phyloP scores from a whole-genome alignment of 164 flowering plant species.

The Euptelea pleiosperma region DNA sequence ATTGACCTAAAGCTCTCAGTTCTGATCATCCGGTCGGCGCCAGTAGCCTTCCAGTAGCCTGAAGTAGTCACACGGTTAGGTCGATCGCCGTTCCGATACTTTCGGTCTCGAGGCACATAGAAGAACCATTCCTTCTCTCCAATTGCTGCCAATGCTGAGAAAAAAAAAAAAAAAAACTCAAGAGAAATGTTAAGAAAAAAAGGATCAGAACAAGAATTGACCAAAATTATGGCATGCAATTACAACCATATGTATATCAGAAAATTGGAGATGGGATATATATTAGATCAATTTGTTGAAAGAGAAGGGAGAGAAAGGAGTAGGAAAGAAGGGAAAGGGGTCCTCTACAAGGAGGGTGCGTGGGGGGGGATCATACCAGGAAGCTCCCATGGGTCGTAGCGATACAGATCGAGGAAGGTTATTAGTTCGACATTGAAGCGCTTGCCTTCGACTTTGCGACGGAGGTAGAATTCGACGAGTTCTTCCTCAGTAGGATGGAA shows the following conservation, averaged over 20 bases:
- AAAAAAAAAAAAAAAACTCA: background rate
- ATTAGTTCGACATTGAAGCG: slow-evolving; percentile 91
- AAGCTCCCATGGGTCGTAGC: slow-evolving; percentile 99
- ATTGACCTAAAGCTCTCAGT: slow-evolving; percentile 60
- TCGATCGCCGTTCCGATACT: slow-evolving; percentile 91
- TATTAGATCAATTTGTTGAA: too few species aligned
- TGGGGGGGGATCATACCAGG: slow-evolving; percentile 53
- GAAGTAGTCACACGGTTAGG: slow-evolving; percentile 95
- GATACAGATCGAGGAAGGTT: slow-evolving; percentile 88
- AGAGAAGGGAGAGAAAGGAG: too few species aligned
- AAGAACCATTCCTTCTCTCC: slow-evolving; percentile 99
- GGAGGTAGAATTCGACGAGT: slow-evolving; percentile 92
- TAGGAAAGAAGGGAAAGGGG: too few species aligned
- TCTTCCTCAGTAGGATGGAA: slow-evolving; percentile 99
- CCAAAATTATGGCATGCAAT: too few species aligned
- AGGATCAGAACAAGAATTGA: too few species aligned
- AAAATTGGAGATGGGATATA: too few species aligned
- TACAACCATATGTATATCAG: too few species aligned
- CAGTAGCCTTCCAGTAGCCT: slow-evolving; percentile 99
- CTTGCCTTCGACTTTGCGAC: slow-evolving; percentile 97
- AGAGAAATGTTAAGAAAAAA: too few species aligned
- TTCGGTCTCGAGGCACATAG: slow-evolving; percentile 92
- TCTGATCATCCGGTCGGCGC: slow-evolving; percentile 91
- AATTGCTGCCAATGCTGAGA: slow-evolving; percentile 83
- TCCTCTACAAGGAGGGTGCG: too few species aligned